Evolutionary conservation across 1,284 basidiomycete genomes (phyloP).

Genomic region (Fomitopsis pinicola): DNA sequence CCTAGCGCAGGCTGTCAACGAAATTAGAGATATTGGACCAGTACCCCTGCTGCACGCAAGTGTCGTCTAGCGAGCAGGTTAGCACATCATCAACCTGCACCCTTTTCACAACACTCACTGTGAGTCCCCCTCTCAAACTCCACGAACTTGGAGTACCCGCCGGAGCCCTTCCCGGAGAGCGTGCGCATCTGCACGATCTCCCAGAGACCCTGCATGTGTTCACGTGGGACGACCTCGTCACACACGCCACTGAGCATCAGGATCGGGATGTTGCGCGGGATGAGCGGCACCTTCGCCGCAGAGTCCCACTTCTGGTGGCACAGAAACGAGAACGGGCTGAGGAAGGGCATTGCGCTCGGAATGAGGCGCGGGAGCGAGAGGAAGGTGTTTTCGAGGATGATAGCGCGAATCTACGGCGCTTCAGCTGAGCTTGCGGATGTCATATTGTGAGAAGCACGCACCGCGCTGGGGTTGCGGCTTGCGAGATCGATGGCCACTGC

Average conservation of each 20-base stretch:
- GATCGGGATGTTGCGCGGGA: slow-evolving; percentile 74
- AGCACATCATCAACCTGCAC: background rate
- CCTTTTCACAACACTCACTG: slow-evolving; percentile 17
- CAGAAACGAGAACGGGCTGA: slow-evolving; percentile 76
- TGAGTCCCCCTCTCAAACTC: slow-evolving; percentile 26
- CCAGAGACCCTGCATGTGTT: slow-evolving; percentile 82
- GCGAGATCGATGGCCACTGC: slow-evolving; percentile 91
- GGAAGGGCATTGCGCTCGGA: slow-evolving; percentile 76
- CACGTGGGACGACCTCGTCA: slow-evolving; percentile 84
- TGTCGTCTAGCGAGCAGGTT: slow-evolving; percentile 26
- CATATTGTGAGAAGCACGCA: slow-evolving; percentile 26
- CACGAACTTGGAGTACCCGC: slow-evolving; percentile 19
- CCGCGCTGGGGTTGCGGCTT: slow-evolving; percentile 70
- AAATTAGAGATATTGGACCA: slow-evolving; percentile 30
- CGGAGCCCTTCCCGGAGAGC: slow-evolving; percentile 17
- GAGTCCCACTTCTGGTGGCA: slow-evolving; percentile 94
- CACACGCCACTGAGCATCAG: slow-evolving; percentile 78
- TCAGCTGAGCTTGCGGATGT: background rate
- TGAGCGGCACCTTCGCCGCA: slow-evolving; percentile 59
- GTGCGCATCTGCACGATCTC: slow-evolving; percentile 47
- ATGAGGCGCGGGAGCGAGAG: slow-evolving; percentile 77
- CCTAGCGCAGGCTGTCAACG: slow-evolving; percentile 14
- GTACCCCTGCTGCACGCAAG: slow-evolving; percentile 32
- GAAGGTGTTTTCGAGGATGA: slow-evolving; percentile 95
- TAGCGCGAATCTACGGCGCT: slow-evolving; percentile 52